phyloP scores from a whole-genome alignment of 306 rosid species.

The Elaeagnus macrophylla region DNA sequence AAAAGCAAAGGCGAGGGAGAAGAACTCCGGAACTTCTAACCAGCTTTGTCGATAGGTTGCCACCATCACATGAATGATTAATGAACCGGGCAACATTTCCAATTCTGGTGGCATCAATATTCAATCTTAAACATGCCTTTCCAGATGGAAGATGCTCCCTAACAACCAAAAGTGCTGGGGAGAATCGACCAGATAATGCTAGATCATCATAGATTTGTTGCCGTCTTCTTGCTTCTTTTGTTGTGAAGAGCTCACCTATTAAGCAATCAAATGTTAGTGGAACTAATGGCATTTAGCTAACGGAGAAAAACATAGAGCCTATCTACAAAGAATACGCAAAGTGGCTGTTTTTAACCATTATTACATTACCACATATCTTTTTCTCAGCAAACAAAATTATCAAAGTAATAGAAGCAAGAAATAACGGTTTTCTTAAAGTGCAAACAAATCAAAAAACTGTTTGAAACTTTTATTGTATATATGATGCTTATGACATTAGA shows the following conservation, averaged over 20 bases:
- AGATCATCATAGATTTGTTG: conserved; percentile 51
- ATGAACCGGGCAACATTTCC: conserved; percentile 84
- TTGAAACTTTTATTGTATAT: no score
- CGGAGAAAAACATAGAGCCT: not conserved
- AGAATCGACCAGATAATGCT: conserved; percentile 29
- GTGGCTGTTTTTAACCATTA: no score
- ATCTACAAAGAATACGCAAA: not conserved
- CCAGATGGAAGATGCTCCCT: conserved; percentile 97
- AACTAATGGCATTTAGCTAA: not conserved
- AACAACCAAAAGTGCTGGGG: conserved; percentile 77
- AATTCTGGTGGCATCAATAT: conserved; percentile 68
- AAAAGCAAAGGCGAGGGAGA: conserved; percentile 77
- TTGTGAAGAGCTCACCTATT: conserved; percentile 82
- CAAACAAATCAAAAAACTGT: no score
- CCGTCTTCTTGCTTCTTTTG: conserved; percentile 61
- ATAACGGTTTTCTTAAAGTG: no score
- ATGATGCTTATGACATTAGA: no score
- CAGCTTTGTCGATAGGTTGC: conserved; percentile 58
- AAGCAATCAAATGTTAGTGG: conserved; percentile 4
- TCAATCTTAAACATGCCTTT: conserved; percentile 67
- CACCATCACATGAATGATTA: conserved; percentile 91
- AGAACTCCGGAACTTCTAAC: conserved; percentile 63
- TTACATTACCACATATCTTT: no score
- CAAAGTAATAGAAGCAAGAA: no score
- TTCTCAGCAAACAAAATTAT: no score